Evolutionary conservation across 2,329 filamentous ascomycete species (phyloP), one percentile per base, ranked within the genome.

Genomic region (Epichloe gansuensis): DNA sequence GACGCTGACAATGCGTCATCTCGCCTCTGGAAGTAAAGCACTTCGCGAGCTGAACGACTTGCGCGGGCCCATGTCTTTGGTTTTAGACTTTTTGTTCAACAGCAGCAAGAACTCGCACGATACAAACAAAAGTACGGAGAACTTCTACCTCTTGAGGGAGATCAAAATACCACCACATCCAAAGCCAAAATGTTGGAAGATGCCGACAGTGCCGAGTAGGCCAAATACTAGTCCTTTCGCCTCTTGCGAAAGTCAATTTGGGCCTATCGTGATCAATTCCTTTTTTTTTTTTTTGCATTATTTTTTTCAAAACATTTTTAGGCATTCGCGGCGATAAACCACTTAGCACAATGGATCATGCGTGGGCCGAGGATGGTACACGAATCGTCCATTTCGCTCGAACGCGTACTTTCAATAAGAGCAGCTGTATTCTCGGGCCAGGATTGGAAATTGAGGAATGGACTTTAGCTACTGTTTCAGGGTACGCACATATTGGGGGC

Each of bases 1-100:
- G 35, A 89, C 88, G 0, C 77, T 96, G 49, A 75, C 82, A 12
- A 74, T 95, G 61, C 85, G 91, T 48, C 85, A 95, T 67, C 79
- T 94, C 67, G 80, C 88, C 59, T 77, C 78, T 37, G 88, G 89
- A 12, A 80, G 85, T 60, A 79, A 75, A 42, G 67, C 68, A 1
- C 76, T 88, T 48, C 71, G 75, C 45, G 74, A 77, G 57, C 77
- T 95, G 28, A 77, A 86, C 51, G 80, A 88, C 58, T 79, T 95
- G 55, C 82, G 88, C 11, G 85, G 81, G 21, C 86, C 90, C 3
- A 95, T 96, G 77, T 68, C 75, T 11, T 80, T 84, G 15, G 77
- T 96, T 21, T 73, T 94, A 21, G 70, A 72, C 44, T 76, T 77
- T 73, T 91, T 35, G 70, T 77, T 38, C 66, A 71, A 34, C 80